Conservation (phyloP, 225 moss, liverwort and hornwort species). For the Lunularia cruciata region DNA sequence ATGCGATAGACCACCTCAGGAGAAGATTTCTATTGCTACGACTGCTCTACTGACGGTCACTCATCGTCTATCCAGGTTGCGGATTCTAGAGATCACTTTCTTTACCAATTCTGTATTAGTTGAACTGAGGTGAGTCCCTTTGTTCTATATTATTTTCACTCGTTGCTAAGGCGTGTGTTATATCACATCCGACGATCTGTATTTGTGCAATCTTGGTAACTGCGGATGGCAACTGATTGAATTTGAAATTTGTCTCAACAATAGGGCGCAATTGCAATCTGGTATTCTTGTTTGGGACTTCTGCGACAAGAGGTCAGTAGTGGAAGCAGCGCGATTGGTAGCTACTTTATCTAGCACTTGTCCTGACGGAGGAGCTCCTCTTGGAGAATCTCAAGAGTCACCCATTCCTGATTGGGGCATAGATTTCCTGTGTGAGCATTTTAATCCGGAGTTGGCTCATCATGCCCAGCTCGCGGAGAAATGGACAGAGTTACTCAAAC, state of each 20-base stretch:
- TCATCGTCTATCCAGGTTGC: conserved; percentile 58
- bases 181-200: no score
- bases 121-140: conserved; percentile 55
- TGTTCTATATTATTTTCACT: neutral
- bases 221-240: neutral
- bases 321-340: conserved; percentile 61
- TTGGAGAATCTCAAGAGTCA: neutral
- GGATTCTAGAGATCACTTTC: conserved; percentile 83
- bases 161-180: neutral
- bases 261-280: conserved; percentile 55
- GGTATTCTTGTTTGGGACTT: conserved; percentile 73
- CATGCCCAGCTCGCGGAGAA: neutral
- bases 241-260: neutral
- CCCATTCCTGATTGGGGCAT: neutral
- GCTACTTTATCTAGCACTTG: conserved; percentile 31
- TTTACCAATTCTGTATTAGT: conserved; percentile 57
- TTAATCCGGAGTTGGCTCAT: neutral
- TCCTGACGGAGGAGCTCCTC: conserved; percentile 1
- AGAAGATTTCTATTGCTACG: conserved; percentile 45
- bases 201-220: neutral
- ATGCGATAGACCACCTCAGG: conserved; percentile 42
- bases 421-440: neutral
- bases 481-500: neutral
- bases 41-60: conserved; percentile 50
- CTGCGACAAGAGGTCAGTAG: conserved; percentile 70